These are phyloP conservation scores for Chalara sp. DNA, from an alignment of 2,329 filamentous ascomycete species.

Conservation along the genomic window DNA sequence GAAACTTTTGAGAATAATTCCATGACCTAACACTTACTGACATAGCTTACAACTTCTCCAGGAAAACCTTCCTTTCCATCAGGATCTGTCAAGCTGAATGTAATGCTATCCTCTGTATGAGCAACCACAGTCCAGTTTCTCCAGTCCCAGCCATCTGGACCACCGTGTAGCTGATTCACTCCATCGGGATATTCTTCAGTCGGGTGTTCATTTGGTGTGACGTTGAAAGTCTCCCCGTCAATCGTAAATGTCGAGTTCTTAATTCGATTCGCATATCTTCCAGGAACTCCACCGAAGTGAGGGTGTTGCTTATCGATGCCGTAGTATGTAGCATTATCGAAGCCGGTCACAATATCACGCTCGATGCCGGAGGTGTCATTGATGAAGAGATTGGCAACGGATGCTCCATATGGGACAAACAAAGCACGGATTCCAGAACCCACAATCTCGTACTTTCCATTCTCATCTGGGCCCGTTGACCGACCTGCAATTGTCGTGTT, in stretches of 20 bases:
- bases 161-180: conserved; percentile 62
- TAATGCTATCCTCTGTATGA: conserved; percentile 59
- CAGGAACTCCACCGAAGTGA: conserved; percentile 67
- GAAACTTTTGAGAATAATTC: neutral
- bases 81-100: conserved; percentile 66
- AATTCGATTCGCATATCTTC: conserved; percentile 76
- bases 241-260: conserved; percentile 68
- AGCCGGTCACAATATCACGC: conserved; percentile 67
- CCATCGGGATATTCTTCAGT: conserved; percentile 43
- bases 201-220: conserved; percentile 58
- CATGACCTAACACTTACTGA: conserved; percentile 34
- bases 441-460: conserved; percentile 67
- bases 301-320: conserved; percentile 55
- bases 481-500: conserved; percentile 19
- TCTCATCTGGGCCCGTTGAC: conserved; percentile 37
- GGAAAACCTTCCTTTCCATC: conserved; percentile 74
- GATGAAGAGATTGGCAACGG: conserved; percentile 65
- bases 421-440: conserved; percentile 59
- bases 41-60: conserved; percentile 65
- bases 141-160: conserved; percentile 68
- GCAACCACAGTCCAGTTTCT: conserved; percentile 72
- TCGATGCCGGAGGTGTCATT: conserved; percentile 60
- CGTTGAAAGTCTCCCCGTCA: conserved; percentile 53
- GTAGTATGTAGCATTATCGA: conserved; percentile 71
- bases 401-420: conserved; percentile 71